Base-by-base conservation (phyloP, 192 early-diverging fungal genomes). In the Rhizoclosmatium globosum region DNA sequence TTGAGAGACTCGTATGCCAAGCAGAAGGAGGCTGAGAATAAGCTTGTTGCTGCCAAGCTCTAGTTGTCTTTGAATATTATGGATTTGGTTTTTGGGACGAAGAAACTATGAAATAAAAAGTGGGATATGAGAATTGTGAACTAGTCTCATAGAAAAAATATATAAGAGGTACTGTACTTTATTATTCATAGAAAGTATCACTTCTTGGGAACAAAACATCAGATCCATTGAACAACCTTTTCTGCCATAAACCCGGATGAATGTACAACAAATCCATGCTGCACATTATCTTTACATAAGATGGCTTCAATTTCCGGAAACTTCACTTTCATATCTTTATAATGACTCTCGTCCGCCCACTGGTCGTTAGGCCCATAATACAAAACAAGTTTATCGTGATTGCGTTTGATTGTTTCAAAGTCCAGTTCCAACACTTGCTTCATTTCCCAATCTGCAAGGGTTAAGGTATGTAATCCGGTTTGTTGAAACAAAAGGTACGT, bases 211-310 rank as follows among this genome's bases (percentile, higher is more conserved):
- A 31, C 31, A 31, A 31, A 31, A 31, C 31, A 31, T 31, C 31
- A 31, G 31, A 31, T 31, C 84, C 84, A 85, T 38, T 73, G 7
- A 4, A 64, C 74, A n/a, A 81, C 81, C 47, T 82, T 82, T 21
- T 47, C 31, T 4, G 58, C 84, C 81, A 89, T 88, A 45, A 82
- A 73, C 39, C 87, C 83, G 61, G 83, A 80, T 71, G 87, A 84
- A 64, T 88, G 86, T n/a, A 94, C 43, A 21, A 94, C 92, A 85
- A 96, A 96, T 46, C 94, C 92, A 85, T 96, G 95, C 57, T 92
- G 90, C 47, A 94, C 82, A 23, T 89, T 88, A 23, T 90, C 85
- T 21, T 90, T 82, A 81, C 95, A 96, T 41, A 95, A 64, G 4
- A 84, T 64, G 48, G 93, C 87, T 23, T 84, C 56, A 3, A 57